These are phyloP conservation scores for Daedaleopsis sinensis DNA, from an alignment of 768 basidiomycete species.

Conservation along the genomic window DNA sequence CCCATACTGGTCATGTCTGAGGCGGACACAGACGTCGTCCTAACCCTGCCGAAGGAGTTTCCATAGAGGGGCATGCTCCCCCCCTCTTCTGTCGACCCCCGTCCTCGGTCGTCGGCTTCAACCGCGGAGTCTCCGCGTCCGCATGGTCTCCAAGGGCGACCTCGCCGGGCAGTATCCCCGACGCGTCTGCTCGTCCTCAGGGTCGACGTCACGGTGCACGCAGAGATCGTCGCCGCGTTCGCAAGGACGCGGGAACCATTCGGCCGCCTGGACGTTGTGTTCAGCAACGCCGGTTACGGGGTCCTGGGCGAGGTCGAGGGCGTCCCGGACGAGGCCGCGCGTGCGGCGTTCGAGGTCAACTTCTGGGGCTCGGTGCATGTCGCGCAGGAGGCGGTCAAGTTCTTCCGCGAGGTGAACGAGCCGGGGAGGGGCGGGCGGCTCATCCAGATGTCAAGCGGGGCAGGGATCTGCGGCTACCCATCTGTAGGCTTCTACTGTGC, in stretches of 20 bases:
- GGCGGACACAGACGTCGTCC: no score
- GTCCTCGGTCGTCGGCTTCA: no score
- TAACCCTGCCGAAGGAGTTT: no score
- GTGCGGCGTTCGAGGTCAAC: slow-evolving; percentile 40
- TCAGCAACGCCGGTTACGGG: slow-evolving; percentile 44
- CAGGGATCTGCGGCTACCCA: slow-evolving; percentile 27
- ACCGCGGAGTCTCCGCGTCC: no score
- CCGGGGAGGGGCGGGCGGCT: slow-evolving; percentile 35
- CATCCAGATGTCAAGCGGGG: slow-evolving; percentile 40
- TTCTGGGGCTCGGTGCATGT: slow-evolving; percentile 28
- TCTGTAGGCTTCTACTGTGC: slow-evolving; percentile 28
- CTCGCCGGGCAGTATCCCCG: slow-evolving; percentile 30
- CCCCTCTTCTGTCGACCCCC: no score
- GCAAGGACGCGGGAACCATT: slow-evolving; percentile 36
- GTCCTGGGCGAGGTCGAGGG: slow-evolving; percentile 42
- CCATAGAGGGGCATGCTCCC: no score
- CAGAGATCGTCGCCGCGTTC: slow-evolving; percentile 40
- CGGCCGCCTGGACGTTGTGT: slow-evolving; percentile 47
- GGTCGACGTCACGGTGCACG: slow-evolving; percentile 40
- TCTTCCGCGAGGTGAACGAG: slow-evolving; percentile 34
- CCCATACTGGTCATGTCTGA: no score
- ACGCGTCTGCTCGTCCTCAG: slow-evolving; percentile 40
- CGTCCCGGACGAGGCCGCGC: slow-evolving; percentile 33
- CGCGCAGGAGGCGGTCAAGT: slow-evolving; percentile 25
- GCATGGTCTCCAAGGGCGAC: no score